Base-by-base conservation (phyloP, 73 alveolate species). In the Effrenium voratum region DNA sequence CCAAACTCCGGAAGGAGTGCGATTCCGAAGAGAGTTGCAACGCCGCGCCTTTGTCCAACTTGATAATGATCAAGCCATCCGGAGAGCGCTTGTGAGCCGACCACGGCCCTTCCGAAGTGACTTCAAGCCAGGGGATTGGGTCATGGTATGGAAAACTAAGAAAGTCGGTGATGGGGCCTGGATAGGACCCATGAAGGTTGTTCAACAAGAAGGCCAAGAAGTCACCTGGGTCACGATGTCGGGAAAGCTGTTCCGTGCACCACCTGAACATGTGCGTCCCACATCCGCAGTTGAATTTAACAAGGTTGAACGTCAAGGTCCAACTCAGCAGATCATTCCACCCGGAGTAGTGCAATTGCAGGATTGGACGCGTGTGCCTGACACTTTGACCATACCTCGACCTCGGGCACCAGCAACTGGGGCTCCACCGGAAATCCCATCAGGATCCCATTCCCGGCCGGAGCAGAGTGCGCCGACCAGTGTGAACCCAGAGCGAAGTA, bases 251-350 rank as follows among this genome's bases (percentile, higher is more conserved):
- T 80, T 6, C 28, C 41, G 91, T 16, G 72, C 26, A 32, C 32
- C 91, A 12, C 91, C 91, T 19, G 91, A 80, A 80, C 91, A 80
- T 47, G 91, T 80, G 5, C 66, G 91, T 4, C 81, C 45, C 32
- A 2, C 36, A 2, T 70, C 81, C 45, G 81, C 81, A 16, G 47
- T 70, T 5, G 81, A 70, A 70, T n/a, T n/a, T n/a, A n/a, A n/a
- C n/a, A n/a, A n/a, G n/a, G n/a, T n/a, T n/a, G n/a, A n/a, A n/a
- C n/a, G n/a, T n/a, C n/a, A n/a, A n/a, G n/a, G n/a, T n/a, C n/a
- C n/a, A n/a, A n/a, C n/a, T n/a, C n/a, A n/a, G n/a, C n/a, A n/a
- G n/a, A n/a, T n/a, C n/a, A n/a, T n/a, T n/a, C n/a, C n/a, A n/a
- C n/a, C n/a, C n/a, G n/a, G n/a, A n/a, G n/a, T n/a, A n/a, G n/a